Evolutionary conservation across 371 early-diverging fungal genomes (phyloP).

Genomic region (Synchytrium microbalum): DNA sequence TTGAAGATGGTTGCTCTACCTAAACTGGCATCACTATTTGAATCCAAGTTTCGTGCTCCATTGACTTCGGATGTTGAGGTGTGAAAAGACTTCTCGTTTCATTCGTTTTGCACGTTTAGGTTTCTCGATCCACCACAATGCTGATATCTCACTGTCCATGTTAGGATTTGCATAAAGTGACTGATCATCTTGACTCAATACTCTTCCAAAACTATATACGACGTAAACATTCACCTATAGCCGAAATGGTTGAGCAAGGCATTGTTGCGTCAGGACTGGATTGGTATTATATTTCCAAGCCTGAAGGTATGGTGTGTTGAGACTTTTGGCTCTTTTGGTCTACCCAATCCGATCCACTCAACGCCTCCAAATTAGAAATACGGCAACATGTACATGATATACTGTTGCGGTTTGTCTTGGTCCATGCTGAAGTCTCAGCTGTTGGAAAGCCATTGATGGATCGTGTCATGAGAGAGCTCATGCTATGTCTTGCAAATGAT

Average conservation of each 20-base stretch:
- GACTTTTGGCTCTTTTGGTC: not conserved
- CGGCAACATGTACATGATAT: constrained; percentile 84
- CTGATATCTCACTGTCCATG: not conserved
- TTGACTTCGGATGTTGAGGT: constrained; percentile 61
- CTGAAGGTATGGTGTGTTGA: constrained; percentile 46
- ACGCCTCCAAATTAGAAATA: constrained; percentile 62
- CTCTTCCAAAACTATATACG: constrained; percentile 77
- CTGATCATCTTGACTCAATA: constrained; percentile 64
- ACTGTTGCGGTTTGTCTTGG: constrained; percentile 75
- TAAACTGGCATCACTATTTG: constrained; percentile 62
- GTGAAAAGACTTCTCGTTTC: constrained; percentile 11
- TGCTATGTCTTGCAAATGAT: constrained; percentile 64
- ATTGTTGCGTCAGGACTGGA: constrained; percentile 77
- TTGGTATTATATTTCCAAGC: constrained; percentile 67
- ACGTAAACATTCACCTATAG: constrained; percentile 58
- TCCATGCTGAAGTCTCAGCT: constrained; percentile 81
- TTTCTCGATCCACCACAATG: too few species aligned
- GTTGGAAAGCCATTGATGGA: constrained; percentile 60
- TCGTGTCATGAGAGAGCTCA: constrained; percentile 63
- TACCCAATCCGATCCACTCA: too few species aligned
- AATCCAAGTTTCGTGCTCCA: constrained; percentile 52
- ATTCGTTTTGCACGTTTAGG: not conserved
- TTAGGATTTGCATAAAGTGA: constrained; percentile 51
- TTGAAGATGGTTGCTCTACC: constrained; percentile 59
- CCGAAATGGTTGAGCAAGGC: constrained; percentile 63